A percentile compares a stretch with the other conserved stretches of the same genome.
phyloP scores from a whole-genome alignment of 257 asterid genomes.

The Solanum rostratum region DNA sequence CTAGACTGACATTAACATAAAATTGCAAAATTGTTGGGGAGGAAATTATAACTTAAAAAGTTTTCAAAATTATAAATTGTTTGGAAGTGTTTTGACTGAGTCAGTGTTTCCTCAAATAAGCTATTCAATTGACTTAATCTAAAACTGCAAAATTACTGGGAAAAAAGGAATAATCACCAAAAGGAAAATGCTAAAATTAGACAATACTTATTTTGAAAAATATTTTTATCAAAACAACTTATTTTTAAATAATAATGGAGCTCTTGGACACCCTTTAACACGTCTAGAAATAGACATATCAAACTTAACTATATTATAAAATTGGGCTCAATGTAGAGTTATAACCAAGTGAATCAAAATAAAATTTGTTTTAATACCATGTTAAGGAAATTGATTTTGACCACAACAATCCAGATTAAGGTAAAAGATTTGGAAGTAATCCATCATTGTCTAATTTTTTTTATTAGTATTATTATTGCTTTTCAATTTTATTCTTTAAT shows the following conservation, averaged over 20 bases:
- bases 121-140: neutral
- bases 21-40: neutral
- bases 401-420: neutral
- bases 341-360: neutral
- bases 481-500: neutral
- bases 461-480: too few relatives aligned
- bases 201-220: neutral
- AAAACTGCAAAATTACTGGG: neutral
- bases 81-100: neutral
- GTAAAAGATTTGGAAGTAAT: neutral
- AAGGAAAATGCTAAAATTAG: too few relatives aligned
- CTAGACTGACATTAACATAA: neutral
- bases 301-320: neutral
- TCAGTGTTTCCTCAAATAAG: neutral
- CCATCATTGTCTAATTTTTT: neutral
- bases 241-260: neutral
- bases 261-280: neutral
- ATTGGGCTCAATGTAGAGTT: neutral
- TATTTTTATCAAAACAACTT: neutral
- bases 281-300: neutral
- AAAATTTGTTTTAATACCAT: neutral
- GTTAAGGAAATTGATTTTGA: neutral
- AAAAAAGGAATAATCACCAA: neutral
- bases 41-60: neutral
- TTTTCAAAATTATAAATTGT: neutral